Evolutionary conservation across 352 stramenopile species (phyloP).

Genomic region (Pythium utonaiense): DNA sequence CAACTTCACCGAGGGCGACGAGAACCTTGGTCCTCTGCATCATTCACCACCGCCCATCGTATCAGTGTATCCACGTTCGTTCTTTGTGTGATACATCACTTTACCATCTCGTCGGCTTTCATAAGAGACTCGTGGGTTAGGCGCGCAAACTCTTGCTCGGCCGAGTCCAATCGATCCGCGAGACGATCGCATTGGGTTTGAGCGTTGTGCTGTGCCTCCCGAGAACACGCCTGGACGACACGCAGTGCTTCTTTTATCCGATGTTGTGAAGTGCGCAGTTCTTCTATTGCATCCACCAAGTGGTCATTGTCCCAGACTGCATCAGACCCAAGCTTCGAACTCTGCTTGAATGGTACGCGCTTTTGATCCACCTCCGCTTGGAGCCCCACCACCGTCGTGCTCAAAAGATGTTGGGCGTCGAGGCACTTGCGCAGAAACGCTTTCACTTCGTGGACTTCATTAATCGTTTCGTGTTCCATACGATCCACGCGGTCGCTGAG

Average conservation of each 20-base stretch:
- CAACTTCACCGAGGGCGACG: slow-evolving; percentile 32
- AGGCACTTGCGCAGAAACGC: slow-evolving; percentile 47
- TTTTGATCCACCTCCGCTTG: slow-evolving; percentile 48
- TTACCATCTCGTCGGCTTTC: slow-evolving; percentile 51
- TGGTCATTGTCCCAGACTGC: slow-evolving; percentile 8
- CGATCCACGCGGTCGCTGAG: slow-evolving; percentile 10
- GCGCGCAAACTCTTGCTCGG: slow-evolving; percentile 42
- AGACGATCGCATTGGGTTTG: slow-evolving; percentile 31
- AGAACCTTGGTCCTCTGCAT: slow-evolving; percentile 32
- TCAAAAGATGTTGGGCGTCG: slow-evolving; percentile 60
- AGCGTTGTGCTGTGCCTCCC: slow-evolving; percentile 33
- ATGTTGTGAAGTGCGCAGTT: slow-evolving; percentile 46
- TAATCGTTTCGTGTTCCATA: slow-evolving; percentile 22
- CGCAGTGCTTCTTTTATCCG: slow-evolving; percentile 44
- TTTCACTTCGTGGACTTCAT: slow-evolving; percentile 33
- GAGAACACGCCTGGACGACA: slow-evolving; percentile 40
- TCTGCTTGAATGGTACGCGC: neutral
- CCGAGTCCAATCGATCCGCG: slow-evolving; percentile 30
- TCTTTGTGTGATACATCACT: neutral
- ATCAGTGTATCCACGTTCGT: neutral
- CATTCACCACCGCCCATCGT: neutral
- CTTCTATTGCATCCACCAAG: slow-evolving; percentile 30
- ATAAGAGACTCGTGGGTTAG: slow-evolving; percentile 31
- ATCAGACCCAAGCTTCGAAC: neutral
- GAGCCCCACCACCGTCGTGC: slow-evolving; percentile 48